Percentiles rank a stretch among this genome's conserved stretches.
Conservation (phyloP, 2,329 filamentous ascomycete genomes). For the Fusarium mexicanum region DNA sequence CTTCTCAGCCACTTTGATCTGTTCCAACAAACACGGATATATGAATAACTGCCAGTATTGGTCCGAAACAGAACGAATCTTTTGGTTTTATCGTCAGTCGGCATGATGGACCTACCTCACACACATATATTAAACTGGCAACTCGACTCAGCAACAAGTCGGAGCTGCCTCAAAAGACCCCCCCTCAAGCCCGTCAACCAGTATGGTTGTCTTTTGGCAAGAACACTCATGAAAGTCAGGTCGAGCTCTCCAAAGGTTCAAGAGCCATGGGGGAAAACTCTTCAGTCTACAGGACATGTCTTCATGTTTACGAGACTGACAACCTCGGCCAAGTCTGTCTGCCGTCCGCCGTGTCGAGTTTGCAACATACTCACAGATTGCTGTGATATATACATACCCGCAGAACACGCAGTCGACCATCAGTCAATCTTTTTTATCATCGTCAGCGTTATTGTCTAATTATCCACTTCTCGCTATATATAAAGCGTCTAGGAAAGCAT, state of each 20-base stretch:
- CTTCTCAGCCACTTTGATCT: background rate
- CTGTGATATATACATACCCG: background rate
- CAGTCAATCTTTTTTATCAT: background rate
- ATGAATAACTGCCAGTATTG: background rate
- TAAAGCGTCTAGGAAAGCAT: background rate
- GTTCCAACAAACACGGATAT: background rate
- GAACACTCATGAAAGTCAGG: too few relatives aligned
- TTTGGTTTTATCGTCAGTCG: background rate
- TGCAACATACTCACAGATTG: background rate
- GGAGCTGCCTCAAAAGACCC: background rate
- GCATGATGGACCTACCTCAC: background rate
- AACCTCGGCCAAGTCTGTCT: background rate
- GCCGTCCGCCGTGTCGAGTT: background rate
- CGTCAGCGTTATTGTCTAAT: background rate
- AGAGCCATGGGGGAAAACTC: background rate
- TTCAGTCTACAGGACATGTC: background rate
- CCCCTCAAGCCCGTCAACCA: background rate
- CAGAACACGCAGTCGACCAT: background rate
- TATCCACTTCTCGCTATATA: background rate
- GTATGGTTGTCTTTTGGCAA: background rate
- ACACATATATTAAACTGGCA: background rate
- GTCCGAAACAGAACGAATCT: accelerated
- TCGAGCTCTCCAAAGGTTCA: too few relatives aligned
- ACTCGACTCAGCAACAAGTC: background rate
- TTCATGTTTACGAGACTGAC: background rate